Base-by-base conservation (phyloP, 1,284 basidiomycete species). In the Ustilago hordei region DNA sequence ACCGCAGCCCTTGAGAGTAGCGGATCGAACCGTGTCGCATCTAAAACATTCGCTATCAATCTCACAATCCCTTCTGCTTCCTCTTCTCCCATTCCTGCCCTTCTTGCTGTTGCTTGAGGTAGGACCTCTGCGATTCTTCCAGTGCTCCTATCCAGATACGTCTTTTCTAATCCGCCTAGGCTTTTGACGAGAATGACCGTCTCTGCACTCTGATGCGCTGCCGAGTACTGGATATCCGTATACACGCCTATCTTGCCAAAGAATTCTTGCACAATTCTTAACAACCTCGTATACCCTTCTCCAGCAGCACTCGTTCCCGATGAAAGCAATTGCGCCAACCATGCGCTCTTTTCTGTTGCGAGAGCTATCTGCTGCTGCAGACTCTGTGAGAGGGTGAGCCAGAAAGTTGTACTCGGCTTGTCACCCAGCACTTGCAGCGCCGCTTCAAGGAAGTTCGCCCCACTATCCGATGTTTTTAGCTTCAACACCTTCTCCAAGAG, bases 191-290 rank as follows among this genome's bases (percentile, higher is more conserved):
- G 89, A 19, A 98, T 88, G 39, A 97, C 89, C 1, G 95, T 95
- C 87, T 98, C 96, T 35, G 95, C 92, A 81, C 94, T 95, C 87
- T 98, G 95, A 59, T 92, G 90, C 7, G 90, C 89, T 56, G 91
- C 89, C 0, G 91, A 92, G 85, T 98, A 98, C 4, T 93, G 88
- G 0, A 95, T 96, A 84, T 98, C 95, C 0, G 95, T 97, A 81
- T 97, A 93, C 5, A 97, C 92, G 0, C 94, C 91, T 56, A 98
- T 95, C 86, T 95, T 95, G 19, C 92, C 91, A 84, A 98, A 98
- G 87, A 98, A 96, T 47, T 95, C 94, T 63, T 98, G 95, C 86
- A 98, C 95, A 12, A 97, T 89, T 13, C 96, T 90, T 8, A 98
- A 86, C 4, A 98, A 88, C 57, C 90, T 90, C 1, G 94, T 93